These are phyloP conservation scores for Candida silvicultrix DNA, from an alignment of 805 yeast species.

Conservation along the genomic window DNA sequence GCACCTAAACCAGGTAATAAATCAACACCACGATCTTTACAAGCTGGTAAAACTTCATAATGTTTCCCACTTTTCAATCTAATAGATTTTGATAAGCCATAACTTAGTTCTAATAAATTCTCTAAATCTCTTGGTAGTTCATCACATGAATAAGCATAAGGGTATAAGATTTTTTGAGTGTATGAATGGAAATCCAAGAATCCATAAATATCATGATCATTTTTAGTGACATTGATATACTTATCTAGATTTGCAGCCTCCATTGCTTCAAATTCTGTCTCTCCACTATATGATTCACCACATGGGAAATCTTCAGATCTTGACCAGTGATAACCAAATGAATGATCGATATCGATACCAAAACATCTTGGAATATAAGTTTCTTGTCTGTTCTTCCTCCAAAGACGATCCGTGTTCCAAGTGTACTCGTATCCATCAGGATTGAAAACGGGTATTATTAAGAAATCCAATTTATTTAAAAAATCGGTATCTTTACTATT, in stretches of 20 bases:
- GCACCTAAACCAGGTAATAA: slow-evolving; percentile 68
- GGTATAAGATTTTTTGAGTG: slow-evolving; percentile 76
- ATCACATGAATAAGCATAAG: slow-evolving; percentile 76
- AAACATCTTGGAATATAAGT: slow-evolving; percentile 60
- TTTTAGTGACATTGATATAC: slow-evolving; percentile 35
- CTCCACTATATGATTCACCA: slow-evolving; percentile 80
- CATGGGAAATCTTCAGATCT: slow-evolving; percentile 62
- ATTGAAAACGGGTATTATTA: slow-evolving; percentile 77
- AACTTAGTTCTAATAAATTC: slow-evolving; percentile 73
- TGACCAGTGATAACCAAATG: slow-evolving; percentile 71
- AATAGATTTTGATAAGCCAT: slow-evolving; percentile 71
- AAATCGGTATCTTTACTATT: slow-evolving; percentile 35
- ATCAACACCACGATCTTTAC: slow-evolving; percentile 73
- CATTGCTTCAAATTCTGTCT: slow-evolving; percentile 57
- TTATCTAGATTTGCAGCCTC: slow-evolving; percentile 47
- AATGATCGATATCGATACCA: slow-evolving; percentile 85
- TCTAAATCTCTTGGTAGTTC: slow-evolving; percentile 74
- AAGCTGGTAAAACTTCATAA: slow-evolving; percentile 71
- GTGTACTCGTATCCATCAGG: slow-evolving; percentile 89
- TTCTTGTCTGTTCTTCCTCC: slow-evolving; percentile 86
- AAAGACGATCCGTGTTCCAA: slow-evolving; percentile 74
- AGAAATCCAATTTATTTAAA: slow-evolving; percentile 57
- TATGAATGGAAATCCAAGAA: slow-evolving; percentile 82
- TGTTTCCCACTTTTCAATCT: slow-evolving; percentile 55
- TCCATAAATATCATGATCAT: slow-evolving; percentile 60